Base-by-base conservation (phyloP, 2,329 filamentous ascomycete genomes). In the Fusarium goolgardi region DNA sequence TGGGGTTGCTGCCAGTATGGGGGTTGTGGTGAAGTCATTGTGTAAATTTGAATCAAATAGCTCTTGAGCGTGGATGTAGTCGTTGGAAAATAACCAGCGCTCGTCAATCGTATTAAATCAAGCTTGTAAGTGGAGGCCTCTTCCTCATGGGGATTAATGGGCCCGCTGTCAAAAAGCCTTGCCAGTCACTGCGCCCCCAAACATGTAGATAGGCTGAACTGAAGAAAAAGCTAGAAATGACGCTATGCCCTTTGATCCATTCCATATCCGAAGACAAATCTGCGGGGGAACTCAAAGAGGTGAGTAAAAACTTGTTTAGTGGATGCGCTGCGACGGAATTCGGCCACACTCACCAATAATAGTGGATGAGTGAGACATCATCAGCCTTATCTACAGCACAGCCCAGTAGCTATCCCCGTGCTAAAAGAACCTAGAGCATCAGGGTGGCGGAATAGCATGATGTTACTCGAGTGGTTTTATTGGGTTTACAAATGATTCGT, bases 1-100 rank as follows among this genome's bases (percentile, higher is more conserved):
- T 63, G 61, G 13, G 49, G 39, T 9, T 47, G 55, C 23, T 72
- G 71, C 47, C 67, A 67, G 49, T 69, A 73, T 15, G 71, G 70
- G 4, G 65, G 67, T 37, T 73, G 71, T 39, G 56, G 61, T 39
- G 60, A 59, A 49, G 56, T 50, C 60, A 63, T 63, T 1, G 2
- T n/a, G 16, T 5, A 15, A 16, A 4, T 8, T 3, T 37, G 11
- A 37, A 16, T 25, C 10, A 18, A 46, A 10, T 9, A 10, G 21
- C 29, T 13, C 2, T 21, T 32, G 18, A 25, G 15, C 16, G 5
- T 25, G 46, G 11, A n/a, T 27, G 13, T 1, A 37, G 32, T n/a
- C 9, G 16, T 7, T 15, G 5, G 4, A 25, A 49, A 49, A 10
- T 23, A 1, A 10, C 6, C 13, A 13, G 32, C 21, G 32, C 18